Conservation (phyloP, 768 basidiomycete genomes). For the Xerocomus spinulosus region DNA sequence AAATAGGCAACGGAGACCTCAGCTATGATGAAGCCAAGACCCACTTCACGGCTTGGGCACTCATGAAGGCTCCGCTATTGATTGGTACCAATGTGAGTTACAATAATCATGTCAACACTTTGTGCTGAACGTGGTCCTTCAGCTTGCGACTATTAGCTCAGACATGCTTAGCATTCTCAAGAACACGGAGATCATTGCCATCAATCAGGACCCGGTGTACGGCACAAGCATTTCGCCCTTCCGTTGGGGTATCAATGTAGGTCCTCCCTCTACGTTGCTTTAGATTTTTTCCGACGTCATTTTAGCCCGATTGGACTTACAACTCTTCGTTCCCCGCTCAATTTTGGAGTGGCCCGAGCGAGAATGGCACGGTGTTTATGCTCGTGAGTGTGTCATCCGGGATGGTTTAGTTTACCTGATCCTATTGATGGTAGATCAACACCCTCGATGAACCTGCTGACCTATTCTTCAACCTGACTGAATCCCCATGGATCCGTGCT, state of each 20-base stretch:
- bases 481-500: constrained; percentile 67
- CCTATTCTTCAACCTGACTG: constrained; percentile 58
- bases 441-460: constrained; percentile 48
- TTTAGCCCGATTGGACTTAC: constrained; percentile 34
- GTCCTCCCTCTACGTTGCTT: constrained; percentile 15
- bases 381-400: constrained; percentile 37
- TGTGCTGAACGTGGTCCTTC: not conserved
- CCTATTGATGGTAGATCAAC: constrained; percentile 43
- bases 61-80: constrained; percentile 62
- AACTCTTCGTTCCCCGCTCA: constrained; percentile 51
- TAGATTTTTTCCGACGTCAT: not conserved
- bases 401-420: not conserved
- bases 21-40: constrained; percentile 61
- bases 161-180: constrained; percentile 51
- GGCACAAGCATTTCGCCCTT: constrained; percentile 65
- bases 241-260: constrained; percentile 60
- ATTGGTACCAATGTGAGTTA: constrained; percentile 53
- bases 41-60: constrained; percentile 68
- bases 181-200: constrained; percentile 60
- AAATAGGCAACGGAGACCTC: constrained; percentile 59
- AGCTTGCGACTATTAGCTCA: constrained; percentile 49
- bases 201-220: constrained; percentile 60
- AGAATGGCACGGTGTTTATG: constrained; percentile 65
- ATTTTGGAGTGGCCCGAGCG: constrained; percentile 62
- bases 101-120: not conserved